These are phyloP conservation scores for Sporothrix dimorphospora DNA, from an alignment of 2,329 filamentous ascomycete genomes.

Conservation along the genomic window DNA sequence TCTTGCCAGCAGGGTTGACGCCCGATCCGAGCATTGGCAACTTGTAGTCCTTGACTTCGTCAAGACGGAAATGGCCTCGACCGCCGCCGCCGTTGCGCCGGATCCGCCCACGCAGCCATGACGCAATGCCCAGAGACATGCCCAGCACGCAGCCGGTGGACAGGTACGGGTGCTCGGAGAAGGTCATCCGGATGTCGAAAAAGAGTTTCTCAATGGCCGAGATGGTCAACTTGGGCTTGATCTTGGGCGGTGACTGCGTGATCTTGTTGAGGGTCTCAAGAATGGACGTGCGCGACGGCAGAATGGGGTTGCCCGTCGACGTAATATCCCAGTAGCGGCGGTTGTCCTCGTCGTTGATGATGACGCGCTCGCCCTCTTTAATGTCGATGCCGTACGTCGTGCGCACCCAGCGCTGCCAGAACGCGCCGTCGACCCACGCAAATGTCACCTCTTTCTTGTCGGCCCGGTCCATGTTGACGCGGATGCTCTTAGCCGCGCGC, in stretches of 20 bases:
- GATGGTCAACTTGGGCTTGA: constrained; percentile 78
- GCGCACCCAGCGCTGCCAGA: constrained; percentile 96
- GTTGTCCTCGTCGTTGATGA: constrained; percentile 96
- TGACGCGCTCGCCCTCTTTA: constrained; percentile 83
- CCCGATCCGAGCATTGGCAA: constrained; percentile 61
- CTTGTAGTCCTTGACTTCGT: constrained; percentile 60
- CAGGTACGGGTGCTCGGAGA: constrained; percentile 63
- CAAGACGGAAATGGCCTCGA: constrained; percentile 65
- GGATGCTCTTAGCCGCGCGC: constrained; percentile 84
- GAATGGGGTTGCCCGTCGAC: constrained; percentile 84
- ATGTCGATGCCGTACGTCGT: constrained; percentile 94
- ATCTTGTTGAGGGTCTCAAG: constrained; percentile 81
- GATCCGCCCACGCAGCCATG: constrained; percentile 59
- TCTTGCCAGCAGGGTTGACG: constrained; percentile 53
- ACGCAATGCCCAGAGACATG: constrained; percentile 55
- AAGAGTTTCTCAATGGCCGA: constrained; percentile 72
- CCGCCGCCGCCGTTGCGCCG: constrained; percentile 48
- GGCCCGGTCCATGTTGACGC: constrained; percentile 86
- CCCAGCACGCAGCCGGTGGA: constrained; percentile 61
- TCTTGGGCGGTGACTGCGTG: constrained; percentile 67
- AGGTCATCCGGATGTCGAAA: constrained; percentile 63
- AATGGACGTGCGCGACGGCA: constrained; percentile 86
- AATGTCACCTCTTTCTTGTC: constrained; percentile 89
- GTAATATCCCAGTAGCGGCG: constrained; percentile 95
- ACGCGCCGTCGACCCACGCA: constrained; percentile 95